phyloP scores from a whole-genome alignment of 1,284 basidiomycete species.

The Tylopilus sp. region DNA sequence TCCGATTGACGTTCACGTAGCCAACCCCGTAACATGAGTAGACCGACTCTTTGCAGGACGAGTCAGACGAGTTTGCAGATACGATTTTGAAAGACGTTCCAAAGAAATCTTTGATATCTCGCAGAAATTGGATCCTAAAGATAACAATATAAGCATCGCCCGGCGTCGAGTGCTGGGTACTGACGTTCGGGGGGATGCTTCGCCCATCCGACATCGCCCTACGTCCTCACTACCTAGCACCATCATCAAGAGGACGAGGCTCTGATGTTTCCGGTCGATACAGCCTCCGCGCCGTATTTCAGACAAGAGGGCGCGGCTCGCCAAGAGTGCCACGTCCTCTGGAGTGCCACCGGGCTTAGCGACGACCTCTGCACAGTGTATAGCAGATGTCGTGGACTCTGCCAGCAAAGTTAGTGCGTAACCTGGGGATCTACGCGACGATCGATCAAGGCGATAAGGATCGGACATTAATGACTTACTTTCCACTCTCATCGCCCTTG shows the following conservation, averaged over 20 bases:
- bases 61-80: conserved; percentile 45
- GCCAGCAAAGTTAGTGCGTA: conserved; percentile 89
- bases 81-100: conserved; percentile 64
- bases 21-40: conserved; percentile 79
- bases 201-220: conserved; percentile 80
- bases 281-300: conserved; percentile 86
- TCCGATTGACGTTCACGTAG: conserved; percentile 71
- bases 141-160: conserved; percentile 12
- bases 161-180: conserved; percentile 32
- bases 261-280: conserved; percentile 87
- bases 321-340: conserved; percentile 85
- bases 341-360: conserved; percentile 78
- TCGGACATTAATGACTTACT: conserved; percentile 47
- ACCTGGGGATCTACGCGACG: conserved; percentile 74
- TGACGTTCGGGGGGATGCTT: conserved; percentile 77
- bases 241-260: conserved; percentile 87
- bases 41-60: conserved; percentile 50
- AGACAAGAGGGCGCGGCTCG: conserved; percentile 71
- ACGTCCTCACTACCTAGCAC: conserved; percentile 95
- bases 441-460: neutral
- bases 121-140: conserved; percentile 80
- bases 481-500: conserved; percentile 95
- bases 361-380: conserved; percentile 84
- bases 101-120: conserved; percentile 79
- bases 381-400: conserved; percentile 86